Evolutionary conservation across 257 asterid species (phyloP), one percentile per base, ranked within the genome.

Genomic region (Penstemon barbatus): DNA sequence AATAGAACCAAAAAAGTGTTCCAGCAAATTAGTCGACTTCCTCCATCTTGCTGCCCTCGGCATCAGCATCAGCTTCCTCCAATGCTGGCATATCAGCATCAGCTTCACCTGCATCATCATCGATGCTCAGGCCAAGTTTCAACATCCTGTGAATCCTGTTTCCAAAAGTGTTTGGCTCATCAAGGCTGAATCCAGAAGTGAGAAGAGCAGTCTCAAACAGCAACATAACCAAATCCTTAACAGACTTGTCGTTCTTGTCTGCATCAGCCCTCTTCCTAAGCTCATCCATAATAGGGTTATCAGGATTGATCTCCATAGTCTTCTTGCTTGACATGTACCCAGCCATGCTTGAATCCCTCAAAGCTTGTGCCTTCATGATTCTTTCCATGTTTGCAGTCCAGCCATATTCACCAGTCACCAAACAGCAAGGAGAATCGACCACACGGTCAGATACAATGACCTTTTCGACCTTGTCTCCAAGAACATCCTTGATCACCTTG

Each of bases 361-460:
- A 38, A 46, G 91, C 91, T 42, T 85, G 91, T 0, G 90, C 90
- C 78, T 85, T 85, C 90, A 83, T 85, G 41, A 83, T 85, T 71
- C 91, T 86, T 43, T 85, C 90, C 90, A 85, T 85, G 82, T 85
- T 85, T 0, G 91, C 91, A 45, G 86, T 85, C 91, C 91, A 83
- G 8, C 88, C 88, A 8, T 85, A 83, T 37, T 85, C 91, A 0
- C 88, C 88, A 4, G 91, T 85, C 19, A 85, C 91, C 79, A 83
- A 63, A 72, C 91, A 85, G 85, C 91, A 85, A 4, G 88, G 91
- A 18, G 91, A 85, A 66, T 85, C 91, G 0, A 85, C 88, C 25
- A 85, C 86, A 39, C 88, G 88, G 71, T 85, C 90, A 13, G 90
- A 82, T n/a, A 82, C 90, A 5, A 85, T 51, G 0, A 84, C 90